Conservation (phyloP, 106 monocot genomes). For the Allium cepa region DNA sequence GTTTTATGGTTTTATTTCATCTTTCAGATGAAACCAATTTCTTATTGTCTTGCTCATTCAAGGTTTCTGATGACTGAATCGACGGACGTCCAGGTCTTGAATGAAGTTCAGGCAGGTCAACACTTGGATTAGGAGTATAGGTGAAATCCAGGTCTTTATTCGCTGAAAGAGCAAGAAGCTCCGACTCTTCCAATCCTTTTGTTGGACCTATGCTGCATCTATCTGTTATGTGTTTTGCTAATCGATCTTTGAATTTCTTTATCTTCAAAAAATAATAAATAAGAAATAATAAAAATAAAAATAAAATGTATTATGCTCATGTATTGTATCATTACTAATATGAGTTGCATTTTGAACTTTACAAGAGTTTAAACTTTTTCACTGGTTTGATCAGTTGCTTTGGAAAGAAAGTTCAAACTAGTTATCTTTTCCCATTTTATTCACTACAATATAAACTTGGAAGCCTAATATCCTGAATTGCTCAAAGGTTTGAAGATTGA, state of each 20-base stretch:
- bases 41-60: conserved; percentile 13
- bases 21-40: conserved; percentile 18
- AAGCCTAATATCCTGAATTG: too few species aligned
- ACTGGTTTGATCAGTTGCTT: too few species aligned
- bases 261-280: conserved; percentile 33
- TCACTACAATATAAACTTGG: too few species aligned
- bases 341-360: too few species aligned
- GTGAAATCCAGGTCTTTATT: conserved; percentile 78
- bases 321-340: too few species aligned
- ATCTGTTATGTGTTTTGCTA: conserved; percentile 73
- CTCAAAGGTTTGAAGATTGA: too few species aligned
- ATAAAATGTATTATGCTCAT: too few species aligned
- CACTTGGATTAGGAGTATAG: conserved; percentile 25
- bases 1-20: conserved; percentile 9
- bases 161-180: conserved; percentile 61
- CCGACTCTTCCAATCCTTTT: conserved; percentile 85
- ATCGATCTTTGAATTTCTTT: conserved; percentile 90
- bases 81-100: conserved; percentile 4
- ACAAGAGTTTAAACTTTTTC: too few species aligned
- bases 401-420: too few species aligned
- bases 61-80: conserved; percentile 1
- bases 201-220: conserved; percentile 74
- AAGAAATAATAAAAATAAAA: too few species aligned
- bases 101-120: conserved; percentile 6
- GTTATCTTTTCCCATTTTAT: too few species aligned